Base-by-base conservation (phyloP, 208 protist species). In the Trypanosoma vivax region DNA sequence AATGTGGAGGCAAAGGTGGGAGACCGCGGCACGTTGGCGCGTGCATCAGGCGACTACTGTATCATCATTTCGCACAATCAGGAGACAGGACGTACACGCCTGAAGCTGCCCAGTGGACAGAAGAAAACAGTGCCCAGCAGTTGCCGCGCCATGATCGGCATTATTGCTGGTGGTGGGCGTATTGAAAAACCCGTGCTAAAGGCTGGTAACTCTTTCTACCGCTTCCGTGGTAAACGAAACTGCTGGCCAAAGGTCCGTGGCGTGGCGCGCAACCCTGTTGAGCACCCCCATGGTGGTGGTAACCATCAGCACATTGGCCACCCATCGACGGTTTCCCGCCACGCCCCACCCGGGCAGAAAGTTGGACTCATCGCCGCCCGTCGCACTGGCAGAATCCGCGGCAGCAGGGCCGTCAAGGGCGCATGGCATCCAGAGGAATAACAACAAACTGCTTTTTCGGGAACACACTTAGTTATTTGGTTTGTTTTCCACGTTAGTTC, bases 231-330 rank as follows among this genome's bases (percentile, higher is more conserved):
- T 39, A 99, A 99, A 90, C 86, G 98, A 55, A 99, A 99, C 84
- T 89, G 75, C 73, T 99, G 98, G 98, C 98, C 98, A 39, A 75
- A 82, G 24, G 96, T 99, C 23, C 77, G 97, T 81, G 98, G 98
- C 99, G 97, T 99, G 27, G 93, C 96, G 48, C 99, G 99, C 88
- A 99, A 99, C 90, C 93, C 96, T 23, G 91, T 97, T 34, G 96
- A 97, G 83, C 98, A 99, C 79, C 98, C 98, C 29, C 96, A 99
- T 75, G 98, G 98, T 95, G 98, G 98, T 97, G 98, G 98, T 98
- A 99, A 99, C 79, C 98, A 99, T 90, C 97, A 99, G 94, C 98
- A 99, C 82, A 97, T 99, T 86, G 98, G 98, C 79, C 83, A 98
- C 67, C 87, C 96, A 30, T 94, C 89, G 13, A 97, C 95, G 49